Evolutionary conservation across 768 basidiomycete genomes (phyloP), one percentile per base, ranked within the genome.

Genomic region (button mushroom (Agaricus bisporus)): DNA sequence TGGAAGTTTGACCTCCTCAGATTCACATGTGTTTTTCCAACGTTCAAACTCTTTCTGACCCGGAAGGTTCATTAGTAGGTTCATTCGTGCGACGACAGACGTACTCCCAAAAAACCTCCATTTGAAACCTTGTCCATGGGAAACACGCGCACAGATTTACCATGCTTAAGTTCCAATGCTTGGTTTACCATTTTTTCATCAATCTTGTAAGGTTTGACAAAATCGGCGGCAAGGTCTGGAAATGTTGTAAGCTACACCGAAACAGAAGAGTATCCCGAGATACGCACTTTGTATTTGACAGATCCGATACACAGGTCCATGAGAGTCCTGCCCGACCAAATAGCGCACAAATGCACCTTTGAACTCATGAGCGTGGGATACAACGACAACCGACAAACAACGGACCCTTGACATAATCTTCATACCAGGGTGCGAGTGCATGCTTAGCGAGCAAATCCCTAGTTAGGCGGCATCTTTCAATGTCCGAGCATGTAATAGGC

Each of bases 81-180:
- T 15, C 29, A 15, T 58, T 37, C 37, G 46, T 6, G 36, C 48
- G 25, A 51, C 38, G 42, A 36, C 15, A 12, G 5, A 75, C 83
- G 48, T 45, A 94, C 95, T 57, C 73, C 67, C 10, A 70, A 71
- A 54, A 92, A 85, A 3, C 69, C 53, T 1, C 78, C 69, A 63
- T 98, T 95, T 6, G 92, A 95, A 7, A 95, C 82, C 59, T 85
- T 87, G 64, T 93, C 91, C 86, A 99, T 93, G 3, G 68, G 66
- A 61, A 87, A 93, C 0, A 68, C 56, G 54, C 74, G 77, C 7
- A 76, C 63, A 0, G 83, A 80, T 52, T 79, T 81, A 8, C 91
- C 95, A 62, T 94, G 87, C 60, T 82, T 82, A 44, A 98, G 79
- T 56, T 87, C 77, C 12, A 98, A 73, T 0, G 73, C 71, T 55